Conservation (phyloP, 2,329 filamentous ascomycete species). For the Penicillium sp. region DNA sequence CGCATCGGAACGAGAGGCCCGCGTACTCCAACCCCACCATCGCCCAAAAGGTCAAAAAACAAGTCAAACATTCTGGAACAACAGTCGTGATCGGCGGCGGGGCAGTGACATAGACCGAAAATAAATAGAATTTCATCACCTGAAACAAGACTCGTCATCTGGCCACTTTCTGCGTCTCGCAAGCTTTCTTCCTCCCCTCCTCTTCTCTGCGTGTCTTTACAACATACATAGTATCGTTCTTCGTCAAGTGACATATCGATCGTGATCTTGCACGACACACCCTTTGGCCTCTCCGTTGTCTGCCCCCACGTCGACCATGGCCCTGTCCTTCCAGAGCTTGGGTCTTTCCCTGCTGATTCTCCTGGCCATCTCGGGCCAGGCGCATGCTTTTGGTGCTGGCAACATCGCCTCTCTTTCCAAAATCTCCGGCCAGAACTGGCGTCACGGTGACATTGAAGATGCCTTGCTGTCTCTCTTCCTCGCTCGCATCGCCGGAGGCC, state of each 20-base stretch:
- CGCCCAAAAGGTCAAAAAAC: background rate
- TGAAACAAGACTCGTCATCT: too few species aligned
- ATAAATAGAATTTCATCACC: background rate
- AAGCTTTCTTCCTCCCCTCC: too few species aligned
- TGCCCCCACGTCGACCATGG: slow-evolving; percentile 13
- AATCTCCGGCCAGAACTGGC: slow-evolving; percentile 81
- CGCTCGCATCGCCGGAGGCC: slow-evolving; percentile 58
- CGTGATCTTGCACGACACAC: too few species aligned
- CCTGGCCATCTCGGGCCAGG: slow-evolving; percentile 61
- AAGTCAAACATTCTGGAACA: too few species aligned
- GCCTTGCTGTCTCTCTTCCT: slow-evolving; percentile 68
- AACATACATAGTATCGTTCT: background rate
- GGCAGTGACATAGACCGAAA: background rate
- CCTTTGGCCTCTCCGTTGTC: background rate
- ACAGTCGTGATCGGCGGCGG: background rate
- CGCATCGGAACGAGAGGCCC: too few species aligned
- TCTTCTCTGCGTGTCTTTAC: too few species aligned
- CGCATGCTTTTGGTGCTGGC: slow-evolving; percentile 76
- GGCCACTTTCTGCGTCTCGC: too few species aligned
- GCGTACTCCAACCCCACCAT: background rate
- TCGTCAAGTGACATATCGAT: background rate
- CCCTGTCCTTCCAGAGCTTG: slow-evolving; percentile 15
- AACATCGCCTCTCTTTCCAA: slow-evolving; percentile 78
- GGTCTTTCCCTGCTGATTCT: slow-evolving; percentile 47
- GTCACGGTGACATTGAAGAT: slow-evolving; percentile 90